phyloP scores from a whole-genome alignment of 768 basidiomycete species.

The Omphalotus guepiniiformis region DNA sequence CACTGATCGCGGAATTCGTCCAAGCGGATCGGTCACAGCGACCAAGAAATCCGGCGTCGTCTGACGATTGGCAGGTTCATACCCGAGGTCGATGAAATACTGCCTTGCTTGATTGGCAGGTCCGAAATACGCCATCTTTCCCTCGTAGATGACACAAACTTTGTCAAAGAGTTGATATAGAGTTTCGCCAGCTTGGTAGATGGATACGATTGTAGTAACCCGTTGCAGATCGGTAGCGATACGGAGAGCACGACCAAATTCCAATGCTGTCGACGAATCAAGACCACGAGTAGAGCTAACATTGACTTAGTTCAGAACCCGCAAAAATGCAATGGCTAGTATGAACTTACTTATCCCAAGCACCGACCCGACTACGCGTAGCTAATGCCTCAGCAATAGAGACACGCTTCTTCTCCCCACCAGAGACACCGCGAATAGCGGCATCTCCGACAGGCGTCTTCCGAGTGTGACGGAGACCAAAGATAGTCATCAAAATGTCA shows the following conservation, averaged over 20 bases:
- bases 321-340: background rate
- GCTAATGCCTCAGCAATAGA: conserved; percentile 73
- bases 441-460: conserved; percentile 78
- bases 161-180: conserved; percentile 68
- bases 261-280: conserved; percentile 67
- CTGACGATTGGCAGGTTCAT: conserved; percentile 56
- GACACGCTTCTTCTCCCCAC: conserved; percentile 79
- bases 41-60: conserved; percentile 66
- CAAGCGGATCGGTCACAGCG: conserved; percentile 55
- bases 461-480: conserved; percentile 70
- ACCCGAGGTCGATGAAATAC: conserved; percentile 72
- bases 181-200: conserved; percentile 80
- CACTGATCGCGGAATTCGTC: conserved; percentile 45
- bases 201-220: conserved; percentile 68
- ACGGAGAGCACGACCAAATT: conserved; percentile 65
- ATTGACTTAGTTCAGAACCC: background rate
- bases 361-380: conserved; percentile 54
- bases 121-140: conserved; percentile 73
- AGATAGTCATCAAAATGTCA: conserved; percentile 59
- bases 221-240: conserved; percentile 53
- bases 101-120: conserved; percentile 56
- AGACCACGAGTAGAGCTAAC: conserved; percentile 62
- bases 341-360: conserved; percentile 70
- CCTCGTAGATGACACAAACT: conserved; percentile 72
- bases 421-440: conserved; percentile 67